Evolutionary conservation across 176 grass and related monocot genomes (phyloP).

Genomic region (Metroxylon sagu): DNA sequence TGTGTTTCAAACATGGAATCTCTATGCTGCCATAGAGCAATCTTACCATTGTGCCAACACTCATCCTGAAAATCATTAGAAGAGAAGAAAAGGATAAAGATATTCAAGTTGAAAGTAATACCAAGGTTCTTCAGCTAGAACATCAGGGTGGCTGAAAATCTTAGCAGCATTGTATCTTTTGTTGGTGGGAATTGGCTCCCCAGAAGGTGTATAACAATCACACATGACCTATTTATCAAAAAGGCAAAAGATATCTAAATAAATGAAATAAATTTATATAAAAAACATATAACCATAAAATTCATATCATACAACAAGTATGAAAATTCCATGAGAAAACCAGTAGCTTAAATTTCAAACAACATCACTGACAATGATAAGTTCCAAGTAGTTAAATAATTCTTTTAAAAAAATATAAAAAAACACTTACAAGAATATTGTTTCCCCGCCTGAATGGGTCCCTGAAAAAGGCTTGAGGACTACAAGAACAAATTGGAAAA

Average conservation of each 20-base stretch:
- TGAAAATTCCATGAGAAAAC: neutral
- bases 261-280: no score
- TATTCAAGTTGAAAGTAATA: constrained; percentile 4
- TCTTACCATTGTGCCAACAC: no score
- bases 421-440: constrained; percentile 63
- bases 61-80: neutral
- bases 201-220: constrained; percentile 69
- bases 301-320: no score
- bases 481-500: constrained; percentile 11
- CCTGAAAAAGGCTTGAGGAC: constrained; percentile 79
- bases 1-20: no score
- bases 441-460: constrained; percentile 93
- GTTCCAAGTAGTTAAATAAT: no score
- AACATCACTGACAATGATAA: no score
- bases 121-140: constrained; percentile 69
- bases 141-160: constrained; percentile 82
- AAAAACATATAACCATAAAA: no score
- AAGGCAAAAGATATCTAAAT: neutral
- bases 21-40: no score
- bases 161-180: constrained; percentile 47
- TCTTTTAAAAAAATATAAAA: neutral
- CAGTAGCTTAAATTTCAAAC: no score
- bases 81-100: neutral
- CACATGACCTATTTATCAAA: constrained; percentile 59
- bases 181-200: constrained; percentile 78